Evolutionary conservation across 192 early-diverging fungal species (phyloP), one percentile per base, ranked within the genome.

Genomic region (Gaertneriomyces semiglobifer): DNA sequence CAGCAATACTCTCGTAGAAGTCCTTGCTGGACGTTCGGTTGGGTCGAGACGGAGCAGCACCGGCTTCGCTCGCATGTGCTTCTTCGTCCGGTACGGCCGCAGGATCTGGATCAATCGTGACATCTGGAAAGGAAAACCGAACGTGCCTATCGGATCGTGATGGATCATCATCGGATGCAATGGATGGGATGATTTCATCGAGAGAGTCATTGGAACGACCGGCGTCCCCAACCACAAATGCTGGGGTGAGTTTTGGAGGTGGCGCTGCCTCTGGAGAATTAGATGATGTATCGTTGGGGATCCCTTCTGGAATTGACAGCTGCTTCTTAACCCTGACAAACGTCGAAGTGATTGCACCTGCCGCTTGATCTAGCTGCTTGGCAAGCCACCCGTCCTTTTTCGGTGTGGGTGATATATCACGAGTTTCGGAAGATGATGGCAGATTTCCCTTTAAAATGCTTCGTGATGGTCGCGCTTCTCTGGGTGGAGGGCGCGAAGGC

Each of bases 71-170:
- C 56, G 46, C 48, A 18, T 54, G 18, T 16, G 60, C 63, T 38
- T 64, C 63, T 10, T 16, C 16, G 58, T 65, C 53, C n/a, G 53
- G 63, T 12, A 12, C 12, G 63, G 11, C 16, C 7, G 18, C 60
- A 16, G 63, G 60, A 44, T 68, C 66, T 33, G 66, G 66, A 33
- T 68, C 60, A 68, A 68, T 68, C 5, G 66, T 69, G 43, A 74
- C 56, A 44, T 74, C 69, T 3, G 73, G 73, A 42, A 74, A 69
- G 7, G 73, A 74, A 53, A 74, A 74, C 16, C 73, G 60, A 9
- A 74, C 73, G 45, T 64, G 69, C 56, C 70, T 74, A 46, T 58
- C 56, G n/a, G 12, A 5, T 58, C 14, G n/a, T 4, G 56, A 52
- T 6, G 20, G 20, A 20, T 20, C 20, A 20, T 52, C 20, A 18